Percentiles rank a stretch among this genome's conserved stretches.
Evolutionary conservation across 2,329 filamentous ascomycete species (phyloP).

Genomic region (Apiospora marii): DNA sequence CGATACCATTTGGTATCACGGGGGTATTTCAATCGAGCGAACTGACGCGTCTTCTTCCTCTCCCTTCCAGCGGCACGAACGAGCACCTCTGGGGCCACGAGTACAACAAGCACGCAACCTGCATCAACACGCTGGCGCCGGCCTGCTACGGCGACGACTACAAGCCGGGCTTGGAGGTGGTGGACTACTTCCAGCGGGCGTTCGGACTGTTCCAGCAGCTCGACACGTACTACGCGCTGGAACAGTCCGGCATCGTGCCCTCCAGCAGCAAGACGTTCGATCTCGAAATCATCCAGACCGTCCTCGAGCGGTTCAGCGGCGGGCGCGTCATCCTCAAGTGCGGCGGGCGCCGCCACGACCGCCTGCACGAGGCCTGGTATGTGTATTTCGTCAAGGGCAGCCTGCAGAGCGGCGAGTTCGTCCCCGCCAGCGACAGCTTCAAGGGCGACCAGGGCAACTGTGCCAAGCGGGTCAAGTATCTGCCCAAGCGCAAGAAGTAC

Average conservation of each 20-base stretch:
- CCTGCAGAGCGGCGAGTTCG: constrained; percentile 57
- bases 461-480: constrained; percentile 47
- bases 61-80: constrained; percentile 45
- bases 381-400: constrained; percentile 61
- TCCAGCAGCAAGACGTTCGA: constrained; percentile 48
- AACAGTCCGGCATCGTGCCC: constrained; percentile 47
- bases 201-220: constrained; percentile 51
- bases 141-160: constrained; percentile 67
- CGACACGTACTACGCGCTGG: constrained; percentile 52
- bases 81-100: constrained; percentile 71
- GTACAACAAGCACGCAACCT: constrained; percentile 77
- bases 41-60: background rate
- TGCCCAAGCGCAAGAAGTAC: constrained; percentile 45
- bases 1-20: background rate
- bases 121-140: constrained; percentile 72
- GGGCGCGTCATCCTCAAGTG: constrained; percentile 55
- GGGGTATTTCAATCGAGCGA: background rate
- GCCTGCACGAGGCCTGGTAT: constrained; percentile 62
- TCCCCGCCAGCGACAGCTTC: constrained; percentile 50
- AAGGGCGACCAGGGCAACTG: constrained; percentile 51
- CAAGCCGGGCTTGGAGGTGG: constrained; percentile 49
- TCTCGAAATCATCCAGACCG: constrained; percentile 49
- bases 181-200: constrained; percentile 55
- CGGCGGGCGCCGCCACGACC: constrained; percentile 43
- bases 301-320: constrained; percentile 54